Evolutionary conservation across 2,329 filamentous ascomycete species (phyloP).

Genomic region (Colletotrichum nymphaeae): DNA sequence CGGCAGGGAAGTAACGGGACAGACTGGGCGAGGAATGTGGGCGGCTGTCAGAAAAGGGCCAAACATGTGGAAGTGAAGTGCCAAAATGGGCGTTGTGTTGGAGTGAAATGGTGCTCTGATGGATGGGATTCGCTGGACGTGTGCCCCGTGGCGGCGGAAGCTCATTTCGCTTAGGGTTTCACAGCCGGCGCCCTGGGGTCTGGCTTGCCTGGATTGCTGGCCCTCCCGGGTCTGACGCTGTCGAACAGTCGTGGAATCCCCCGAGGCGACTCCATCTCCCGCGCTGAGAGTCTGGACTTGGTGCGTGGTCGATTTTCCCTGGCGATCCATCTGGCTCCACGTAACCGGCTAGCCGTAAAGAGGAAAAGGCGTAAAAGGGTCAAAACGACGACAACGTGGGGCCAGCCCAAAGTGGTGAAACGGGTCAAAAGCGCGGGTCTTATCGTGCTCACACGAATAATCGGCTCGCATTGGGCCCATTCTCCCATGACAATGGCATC

Average conservation of each 20-base stretch:
- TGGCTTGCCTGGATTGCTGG: slow-evolving; percentile 2
- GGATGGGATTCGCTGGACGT: slow-evolving; percentile 20
- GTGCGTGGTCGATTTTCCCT: slow-evolving; percentile 6
- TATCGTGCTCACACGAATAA: background rate
- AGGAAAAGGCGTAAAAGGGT: slow-evolving; percentile 10
- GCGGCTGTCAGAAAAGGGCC: slow-evolving; percentile 19
- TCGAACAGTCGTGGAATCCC: slow-evolving; percentile 9
- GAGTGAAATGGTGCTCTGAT: slow-evolving; percentile 2
- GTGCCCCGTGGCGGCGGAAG: slow-evolving; percentile 34
- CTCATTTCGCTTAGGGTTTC: slow-evolving; percentile 38
- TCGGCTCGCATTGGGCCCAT: slow-evolving; percentile 11
- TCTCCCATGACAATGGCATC: slow-evolving; percentile 17
- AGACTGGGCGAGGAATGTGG: slow-evolving; percentile 23
- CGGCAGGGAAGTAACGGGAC: background rate
- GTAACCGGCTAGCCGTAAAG: slow-evolving; percentile 28
- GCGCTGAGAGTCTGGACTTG: slow-evolving; percentile 16
- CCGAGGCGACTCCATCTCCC: slow-evolving; percentile 9
- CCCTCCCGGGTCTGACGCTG: slow-evolving; percentile 22
- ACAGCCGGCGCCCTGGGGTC: slow-evolving; percentile 24
- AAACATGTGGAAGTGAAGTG: slow-evolving; percentile 5
- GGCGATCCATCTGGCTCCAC: slow-evolving; percentile 29
- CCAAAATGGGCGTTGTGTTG: slow-evolving; percentile 17
- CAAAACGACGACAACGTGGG: slow-evolving; percentile 14
- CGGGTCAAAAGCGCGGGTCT: slow-evolving; percentile 14
- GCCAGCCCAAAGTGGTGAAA: slow-evolving; percentile 32